Evolutionary conservation across 164 flowering plant genomes (phyloP), one percentile per base, ranked within the genome.

Genomic region (Liquidambar formosana): DNA sequence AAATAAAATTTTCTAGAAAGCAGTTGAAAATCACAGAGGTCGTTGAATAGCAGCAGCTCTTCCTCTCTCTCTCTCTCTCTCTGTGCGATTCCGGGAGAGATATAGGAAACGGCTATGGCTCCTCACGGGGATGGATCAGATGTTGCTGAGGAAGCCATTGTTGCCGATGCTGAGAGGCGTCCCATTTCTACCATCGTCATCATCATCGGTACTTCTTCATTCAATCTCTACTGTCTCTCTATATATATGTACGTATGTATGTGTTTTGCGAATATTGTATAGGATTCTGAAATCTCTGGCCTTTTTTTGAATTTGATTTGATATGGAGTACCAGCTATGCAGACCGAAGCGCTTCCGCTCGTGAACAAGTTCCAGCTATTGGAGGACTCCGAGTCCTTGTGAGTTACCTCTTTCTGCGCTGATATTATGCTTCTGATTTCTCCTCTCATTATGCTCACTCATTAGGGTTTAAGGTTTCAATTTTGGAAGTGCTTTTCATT

Each of bases 321-420:
- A 28, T 73, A 59, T 65, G 57, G 68, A 73, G 33, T 33, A 54
- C 19, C 84, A 93, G 97, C 99, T 83, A 95, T 95, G 99, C 96
- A 95, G 79, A 84, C 94, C 14, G 99, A 95, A 79, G 97, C 99
- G 49, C 80, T 88, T 70, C 98, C 99, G 16, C 71, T 95, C 38
- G 96, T 95, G 33, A 77, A 77, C 77, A 91, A 75, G 73, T 88
- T 91, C 43, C 78, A 85, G 67, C 90, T 95, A 54, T 26, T 75
- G 0, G 92, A 91, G 70, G 93, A 85, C 49, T 72, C 22, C 1
- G 76, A 84, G 53, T 81, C 96, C 26, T 67, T 75, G 99, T 94
- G 69, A 79, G 88, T 77, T 65, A 68, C 25, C 66, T 62, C 57
- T 65, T 18, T 48, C 62, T n/a, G 43, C 38, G 14, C 9, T 33